These are phyloP conservation scores for Eleusine coracana DNA, from an alignment of 176 grass and related monocot species.

Conservation along the genomic window DNA sequence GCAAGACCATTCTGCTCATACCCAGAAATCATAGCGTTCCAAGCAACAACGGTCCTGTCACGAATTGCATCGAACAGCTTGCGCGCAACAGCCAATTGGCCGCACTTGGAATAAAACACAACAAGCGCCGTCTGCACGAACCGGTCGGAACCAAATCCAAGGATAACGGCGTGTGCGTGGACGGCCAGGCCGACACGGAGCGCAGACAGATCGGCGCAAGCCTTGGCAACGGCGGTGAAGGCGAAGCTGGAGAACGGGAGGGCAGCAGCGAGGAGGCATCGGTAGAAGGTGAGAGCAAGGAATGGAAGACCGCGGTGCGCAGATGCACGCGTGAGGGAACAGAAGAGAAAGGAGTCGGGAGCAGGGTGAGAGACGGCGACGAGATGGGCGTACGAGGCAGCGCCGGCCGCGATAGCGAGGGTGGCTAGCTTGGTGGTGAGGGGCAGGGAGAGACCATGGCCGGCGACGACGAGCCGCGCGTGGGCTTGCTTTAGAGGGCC, in stretches of 20 bases:
- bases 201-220: constrained; percentile 61
- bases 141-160: constrained; percentile 49
- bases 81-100: constrained; percentile 44
- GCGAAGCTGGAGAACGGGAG: constrained; percentile 56
- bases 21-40: constrained; percentile 86
- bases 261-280: constrained; percentile 43
- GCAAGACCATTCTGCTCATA: constrained; percentile 73
- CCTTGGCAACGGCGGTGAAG: constrained; percentile 57
- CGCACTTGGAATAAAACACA: constrained; percentile 53
- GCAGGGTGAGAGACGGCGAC: constrained; percentile 48
- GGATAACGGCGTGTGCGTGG: constrained; percentile 43
- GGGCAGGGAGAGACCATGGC: constrained; percentile 34
- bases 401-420: constrained; percentile 42
- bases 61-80: constrained; percentile 74
- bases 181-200: constrained; percentile 38
- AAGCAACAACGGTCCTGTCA: constrained; percentile 60
- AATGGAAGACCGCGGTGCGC: constrained; percentile 34
- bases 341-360: constrained; percentile 59
- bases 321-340: constrained; percentile 40
- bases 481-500: constrained; percentile 56
- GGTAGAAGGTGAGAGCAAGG: constrained; percentile 52
- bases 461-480: constrained; percentile 54
- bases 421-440: constrained; percentile 60
- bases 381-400: constrained; percentile 40
- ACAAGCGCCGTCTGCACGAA: constrained; percentile 57